A percentile compares a stretch with the other conserved stretches of the same genome.
These are phyloP conservation scores for Zygosaccharomyces pseudobailii DNA, from an alignment of 1,139 yeast species.

Conservation along the genomic window DNA sequence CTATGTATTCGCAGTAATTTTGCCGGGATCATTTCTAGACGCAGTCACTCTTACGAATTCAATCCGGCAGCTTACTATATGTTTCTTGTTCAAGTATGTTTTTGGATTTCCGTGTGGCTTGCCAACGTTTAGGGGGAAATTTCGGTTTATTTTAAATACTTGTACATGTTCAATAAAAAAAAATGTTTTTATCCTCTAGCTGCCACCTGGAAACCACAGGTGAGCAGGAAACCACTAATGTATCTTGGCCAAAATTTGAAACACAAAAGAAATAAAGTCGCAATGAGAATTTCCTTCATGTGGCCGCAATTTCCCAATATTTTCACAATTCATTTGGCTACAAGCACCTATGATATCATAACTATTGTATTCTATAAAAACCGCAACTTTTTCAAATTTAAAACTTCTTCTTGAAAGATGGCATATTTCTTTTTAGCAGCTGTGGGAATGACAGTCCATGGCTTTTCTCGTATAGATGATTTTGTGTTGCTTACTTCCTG, in stretches of 20 bases:
- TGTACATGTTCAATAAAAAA: constrained; percentile 47
- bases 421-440: constrained; percentile 36
- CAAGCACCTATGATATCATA: constrained; percentile 47
- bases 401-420: constrained; percentile 31
- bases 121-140: constrained; percentile 32
- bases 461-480: constrained; percentile 39
- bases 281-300: constrained; percentile 40
- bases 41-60: constrained; percentile 46
- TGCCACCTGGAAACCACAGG: constrained; percentile 48
- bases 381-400: constrained; percentile 21
- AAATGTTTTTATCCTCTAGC: constrained; percentile 36
- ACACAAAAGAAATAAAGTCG: constrained; percentile 33
- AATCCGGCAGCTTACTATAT: constrained; percentile 46
- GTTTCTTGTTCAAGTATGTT: constrained; percentile 43
- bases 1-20: constrained; percentile 38
- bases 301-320: constrained; percentile 40
- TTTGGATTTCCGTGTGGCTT: constrained; percentile 44
- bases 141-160: constrained; percentile 38
- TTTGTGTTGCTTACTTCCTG: constrained; percentile 43
- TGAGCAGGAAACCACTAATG: constrained; percentile 42
- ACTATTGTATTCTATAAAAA: constrained; percentile 36
- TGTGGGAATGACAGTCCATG: constrained; percentile 38
- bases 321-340: constrained; percentile 44
- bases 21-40: constrained; percentile 47
- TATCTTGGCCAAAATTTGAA: constrained; percentile 41